Evolutionary conservation across 805 yeast species (phyloP), one percentile per base, ranked within the genome.

Genomic region (Metschnikowia anglica): DNA sequence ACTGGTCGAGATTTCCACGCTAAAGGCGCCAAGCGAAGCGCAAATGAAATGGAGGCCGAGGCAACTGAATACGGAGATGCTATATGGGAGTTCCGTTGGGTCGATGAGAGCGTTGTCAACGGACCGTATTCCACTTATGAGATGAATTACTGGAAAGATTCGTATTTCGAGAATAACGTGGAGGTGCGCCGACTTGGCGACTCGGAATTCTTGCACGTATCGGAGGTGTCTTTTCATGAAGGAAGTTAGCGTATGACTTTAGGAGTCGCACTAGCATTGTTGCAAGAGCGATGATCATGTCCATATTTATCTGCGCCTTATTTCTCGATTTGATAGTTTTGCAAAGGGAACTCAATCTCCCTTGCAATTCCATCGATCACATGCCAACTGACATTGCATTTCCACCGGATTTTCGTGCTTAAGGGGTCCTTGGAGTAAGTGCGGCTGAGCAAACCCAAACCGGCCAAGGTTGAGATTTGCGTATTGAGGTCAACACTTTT

Each of bases 361-460:
- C 69, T 61, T 0, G 95, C 80, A 28, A 88, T 68, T 36, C 73
- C 71, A 47, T 74, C 73, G 9, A 85, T 75, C 6, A 79, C 72
- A 25, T 74, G 74, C 85, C 88, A 88, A 31, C 80, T 74, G 7
- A 84, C 79, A 54, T 85, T 86, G 47, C 88, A 80, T 57, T 77
- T 83, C 95, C 95, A 89, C 54, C 83, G 78, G 1, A 85, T 76
- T 43, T 79, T 77, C 15, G 88, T 79, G 41, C 80, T 83, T 31
- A 88, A 63, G 18, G 76, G 74, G 55, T 84, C 89, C 11, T 60
- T 63, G 51, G 51, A 69, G 46, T 49, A 71, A 48, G 51, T 74
- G 60, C 56, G 73, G 8, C 72, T 59, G 11, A 78, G 48, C 44
- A 82, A 58, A 25, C 80, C 81, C 50, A 81, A 68, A 0, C 83